phyloP scores from a whole-genome alignment of 2,329 filamentous ascomycete genomes.

The Ambrosiella cleistominuta region DNA sequence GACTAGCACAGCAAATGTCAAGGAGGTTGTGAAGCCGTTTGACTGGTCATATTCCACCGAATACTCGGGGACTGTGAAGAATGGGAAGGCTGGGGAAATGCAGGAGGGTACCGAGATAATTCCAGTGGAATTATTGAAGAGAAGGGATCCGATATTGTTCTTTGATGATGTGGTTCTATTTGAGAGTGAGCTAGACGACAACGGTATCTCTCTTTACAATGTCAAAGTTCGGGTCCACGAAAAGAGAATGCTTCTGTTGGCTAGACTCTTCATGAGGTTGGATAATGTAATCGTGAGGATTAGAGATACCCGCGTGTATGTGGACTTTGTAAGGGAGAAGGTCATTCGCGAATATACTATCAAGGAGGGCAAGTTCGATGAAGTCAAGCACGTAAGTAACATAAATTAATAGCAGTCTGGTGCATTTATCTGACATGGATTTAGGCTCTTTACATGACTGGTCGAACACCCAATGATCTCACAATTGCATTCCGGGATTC shows the following conservation, averaged over 20 bases:
- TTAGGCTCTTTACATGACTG: slow-evolving; percentile 33
- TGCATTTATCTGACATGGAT: background rate
- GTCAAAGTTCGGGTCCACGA: slow-evolving; percentile 92
- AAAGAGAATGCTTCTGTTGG: slow-evolving; percentile 65
- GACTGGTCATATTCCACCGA: slow-evolving; percentile 95
- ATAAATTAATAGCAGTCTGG: too few relatives aligned
- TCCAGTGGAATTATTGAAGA: slow-evolving; percentile 69
- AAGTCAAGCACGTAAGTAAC: slow-evolving; percentile 48
- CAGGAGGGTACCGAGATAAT: slow-evolving; percentile 28
- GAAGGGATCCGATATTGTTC: slow-evolving; percentile 86
- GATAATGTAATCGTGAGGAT: slow-evolving; percentile 80
- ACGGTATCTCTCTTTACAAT: slow-evolving; percentile 78
- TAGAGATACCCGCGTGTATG: slow-evolving; percentile 76
- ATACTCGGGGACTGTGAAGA: slow-evolving; percentile 54
- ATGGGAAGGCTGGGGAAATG: slow-evolving; percentile 13
- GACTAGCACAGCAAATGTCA: slow-evolving; percentile 62
- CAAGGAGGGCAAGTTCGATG: slow-evolving; percentile 67
- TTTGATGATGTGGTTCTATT: slow-evolving; percentile 93
- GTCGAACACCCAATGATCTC: slow-evolving; percentile 49
- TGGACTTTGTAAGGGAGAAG: slow-evolving; percentile 65
- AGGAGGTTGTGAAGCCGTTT: slow-evolving; percentile 86
- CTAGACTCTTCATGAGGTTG: slow-evolving; percentile 78
- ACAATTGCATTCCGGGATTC: slow-evolving; percentile 63
- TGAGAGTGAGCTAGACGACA: slow-evolving; percentile 95
- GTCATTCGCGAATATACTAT: slow-evolving; percentile 80